phyloP scores from a whole-genome alignment of 1,284 basidiomycete genomes.

The Cutaneotrichosporon cutaneum region DNA sequence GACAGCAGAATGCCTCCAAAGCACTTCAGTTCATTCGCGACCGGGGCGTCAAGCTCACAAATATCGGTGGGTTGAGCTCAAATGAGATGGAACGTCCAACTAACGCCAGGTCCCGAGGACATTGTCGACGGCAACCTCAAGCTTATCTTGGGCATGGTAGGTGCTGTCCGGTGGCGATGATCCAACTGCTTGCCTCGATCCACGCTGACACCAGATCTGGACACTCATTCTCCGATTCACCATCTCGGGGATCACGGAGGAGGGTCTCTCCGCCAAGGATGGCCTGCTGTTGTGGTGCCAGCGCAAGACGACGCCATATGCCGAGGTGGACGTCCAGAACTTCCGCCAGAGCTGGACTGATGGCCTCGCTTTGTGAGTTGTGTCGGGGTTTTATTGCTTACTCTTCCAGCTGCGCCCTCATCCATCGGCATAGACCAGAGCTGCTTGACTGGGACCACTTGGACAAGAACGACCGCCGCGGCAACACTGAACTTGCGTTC shows the following conservation, averaged over 20 bases:
- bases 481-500: conserved; percentile 82
- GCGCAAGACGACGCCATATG: conserved; percentile 85
- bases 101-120: conserved; percentile 59
- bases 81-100: background rate
- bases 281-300: conserved; percentile 97
- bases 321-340: conserved; percentile 88
- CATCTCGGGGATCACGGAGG: conserved; percentile 98
- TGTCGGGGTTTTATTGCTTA: conserved; percentile 13
- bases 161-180: conserved; percentile 6
- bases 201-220: conserved; percentile 66
- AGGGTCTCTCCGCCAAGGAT: conserved; percentile 94
- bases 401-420: conserved; percentile 77
- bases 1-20: conserved; percentile 77
- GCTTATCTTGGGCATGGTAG: conserved; percentile 86
- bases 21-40: conserved; percentile 93
- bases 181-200: background rate
- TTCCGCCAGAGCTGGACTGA: conserved; percentile 91
- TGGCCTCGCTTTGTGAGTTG: conserved; percentile 83
- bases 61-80: conserved; percentile 69
- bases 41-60: conserved; percentile 92
- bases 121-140: conserved; percentile 98
- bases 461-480: conserved; percentile 74
- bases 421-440: conserved; percentile 95
- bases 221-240: conserved; percentile 94
- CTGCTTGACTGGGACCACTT: conserved; percentile 79